Evolutionary conservation across 1,139 yeast genomes (phyloP), one percentile per base, ranked within the genome.

Genomic region (Blastobotrys capitulatus): DNA sequence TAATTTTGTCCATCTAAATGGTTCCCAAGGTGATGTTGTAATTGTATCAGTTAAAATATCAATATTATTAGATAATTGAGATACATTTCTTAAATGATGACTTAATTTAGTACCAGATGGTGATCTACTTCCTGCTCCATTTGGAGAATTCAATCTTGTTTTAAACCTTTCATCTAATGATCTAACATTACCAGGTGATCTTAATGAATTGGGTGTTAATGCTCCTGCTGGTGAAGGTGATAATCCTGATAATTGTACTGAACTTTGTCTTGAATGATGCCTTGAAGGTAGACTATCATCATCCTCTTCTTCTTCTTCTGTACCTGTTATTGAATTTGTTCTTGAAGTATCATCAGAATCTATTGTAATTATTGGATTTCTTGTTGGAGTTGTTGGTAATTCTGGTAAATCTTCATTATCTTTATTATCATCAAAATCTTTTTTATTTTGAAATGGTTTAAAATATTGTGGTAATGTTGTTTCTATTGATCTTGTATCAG

Each of bases 1-100:
- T 50, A 78, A 62, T 43, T 69, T 70, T 6, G 72, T 60, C 79
- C 81, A 78, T 47, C 73, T 55, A n/a, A 67, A 52, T 1, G 64
- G 62, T 32, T 67, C 71, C 63, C 65, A 59, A 2, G 53, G 53
- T 15, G 53, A 44, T 16, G 20, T 26, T n/a, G 16, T 22, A 6
- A 26, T 42, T 2, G 31, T 26, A 12, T 32, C 32, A 16, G 54
- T 48, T 18, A 52, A 41, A 25, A 55, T 55, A 32, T 57, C 57
- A 25, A 55, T 25, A 35, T 49, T 48, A 35, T 49, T 48, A 10
- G 56, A 47, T 12, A 49, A 31, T 29, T 44, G 44, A 5, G 50
- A 44, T 22, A 44, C 50, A 34, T 32, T 38, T 34, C 48, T 29
- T 31, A 42, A 40, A 35, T 44, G 49, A 18, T 43, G 36, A 32